Evolutionary conservation across 441 rosid genomes (phyloP), one percentile per base, ranked within the genome.

Genomic region (Kokia cookei): DNA sequence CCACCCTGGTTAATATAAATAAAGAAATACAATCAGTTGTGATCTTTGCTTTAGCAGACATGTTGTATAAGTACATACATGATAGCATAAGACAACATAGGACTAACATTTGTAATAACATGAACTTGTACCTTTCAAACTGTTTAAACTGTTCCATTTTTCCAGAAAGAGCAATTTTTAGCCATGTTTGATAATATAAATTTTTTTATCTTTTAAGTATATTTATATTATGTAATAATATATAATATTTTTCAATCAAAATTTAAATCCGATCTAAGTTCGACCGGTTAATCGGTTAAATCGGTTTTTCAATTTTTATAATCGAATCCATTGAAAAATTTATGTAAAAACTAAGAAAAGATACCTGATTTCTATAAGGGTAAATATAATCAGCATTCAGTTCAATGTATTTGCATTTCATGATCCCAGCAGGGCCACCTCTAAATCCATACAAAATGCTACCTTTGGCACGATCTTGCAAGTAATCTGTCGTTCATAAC

Each of bases 381-480:
- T 82, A 82, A 69, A 96, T 86, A 69, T 74, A 94, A 22, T 96
- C 97, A 0, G 96, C 67, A 71, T 85, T 87, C 82, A 96, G 80
- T 75, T 94, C 97, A 29, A 96, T 81, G 59, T 92, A 92, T 79
- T 96, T 92, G 90, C 90, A 88, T 85, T 96, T 96, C 86, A 93
- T 59, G 84, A 84, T 96, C 98, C 99, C 99, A 73, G 99, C 98
- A 75, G 98, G 99, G 74, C 99, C 99, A 3, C 98, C 99, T 75
- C 86, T 89, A 79, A 94, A 96, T 5, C 99, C 99, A 47, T 92
- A 94, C 76, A 94, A 43, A 9, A 84, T 80, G 78, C 98, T 94
- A 19, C 98, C 95, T 76, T 90, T 92, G 0, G 86, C 89, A 17
- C 81, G 97, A 65, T 89, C 91, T 81, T 94, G 97, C 93, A 94